phyloP scores from a whole-genome alignment of 2,329 filamentous ascomycete species.

The Talaromyces sp. region DNA sequence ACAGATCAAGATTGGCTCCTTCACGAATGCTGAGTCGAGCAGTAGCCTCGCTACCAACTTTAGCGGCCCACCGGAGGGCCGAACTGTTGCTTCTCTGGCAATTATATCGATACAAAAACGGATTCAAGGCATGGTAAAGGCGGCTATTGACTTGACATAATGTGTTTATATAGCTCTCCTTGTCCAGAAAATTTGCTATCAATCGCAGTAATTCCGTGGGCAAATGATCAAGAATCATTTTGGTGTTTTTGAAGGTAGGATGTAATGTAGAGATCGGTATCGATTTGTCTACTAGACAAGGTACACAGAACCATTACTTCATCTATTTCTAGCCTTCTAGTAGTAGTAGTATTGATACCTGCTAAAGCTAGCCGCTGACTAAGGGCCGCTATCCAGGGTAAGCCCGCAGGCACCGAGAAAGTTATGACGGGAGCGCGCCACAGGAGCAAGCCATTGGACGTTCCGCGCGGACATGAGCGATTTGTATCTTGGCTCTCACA shows the following conservation, averaged over 20 bases:
- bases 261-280: background rate
- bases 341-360: no score
- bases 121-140: background rate
- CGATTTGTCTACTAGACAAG: background rate
- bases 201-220: background rate
- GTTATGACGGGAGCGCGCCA: no score
- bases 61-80: background rate
- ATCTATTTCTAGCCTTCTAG: no score
- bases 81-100: background rate
- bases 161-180: background rate
- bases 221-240: slow-evolving; percentile 12
- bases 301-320: no score
- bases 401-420: no score
- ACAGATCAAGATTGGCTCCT: background rate
- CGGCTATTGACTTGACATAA: background rate
- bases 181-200: background rate
- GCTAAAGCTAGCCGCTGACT: no score
- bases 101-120: background rate
- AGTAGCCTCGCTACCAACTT: background rate
- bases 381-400: no score
- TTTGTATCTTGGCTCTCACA: no score
- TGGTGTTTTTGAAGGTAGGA: slow-evolving; percentile 15
- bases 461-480: no score
- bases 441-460: no score
- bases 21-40: background rate